These are phyloP conservation scores for Boletus sp. DNA, from an alignment of 768 basidiomycete genomes.

Conservation along the genomic window DNA sequence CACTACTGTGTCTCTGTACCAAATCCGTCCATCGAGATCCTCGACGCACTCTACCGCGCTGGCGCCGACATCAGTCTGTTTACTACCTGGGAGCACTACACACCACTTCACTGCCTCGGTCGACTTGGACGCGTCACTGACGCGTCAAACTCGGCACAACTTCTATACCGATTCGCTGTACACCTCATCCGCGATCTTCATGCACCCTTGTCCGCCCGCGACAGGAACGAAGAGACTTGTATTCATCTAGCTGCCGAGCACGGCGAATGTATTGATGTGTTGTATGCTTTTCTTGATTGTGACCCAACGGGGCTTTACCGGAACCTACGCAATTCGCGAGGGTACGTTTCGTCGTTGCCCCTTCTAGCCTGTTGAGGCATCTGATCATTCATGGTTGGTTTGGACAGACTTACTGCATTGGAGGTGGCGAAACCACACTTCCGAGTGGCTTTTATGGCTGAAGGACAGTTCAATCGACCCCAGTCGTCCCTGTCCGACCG, in stretches of 20 bases:
- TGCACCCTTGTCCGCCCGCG: slow-evolving; percentile 63
- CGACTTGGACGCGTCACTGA: slow-evolving; percentile 34
- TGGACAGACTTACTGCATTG: slow-evolving; percentile 48
- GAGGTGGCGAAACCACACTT: slow-evolving; percentile 70
- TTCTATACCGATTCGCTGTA: slow-evolving; percentile 55
- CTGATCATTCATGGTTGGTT: not conserved
- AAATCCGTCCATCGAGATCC: slow-evolving; percentile 54
- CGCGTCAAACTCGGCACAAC: slow-evolving; percentile 32
- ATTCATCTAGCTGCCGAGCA: slow-evolving; percentile 77
- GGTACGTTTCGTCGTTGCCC: slow-evolving; percentile 42
- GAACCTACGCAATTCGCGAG: slow-evolving; percentile 64
- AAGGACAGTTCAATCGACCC: slow-evolving; percentile 44
- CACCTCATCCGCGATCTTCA: slow-evolving; percentile 70
- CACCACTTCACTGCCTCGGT: slow-evolving; percentile 67
- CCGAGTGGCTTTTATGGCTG: slow-evolving; percentile 55
- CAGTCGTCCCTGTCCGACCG: slow-evolving; percentile 52
- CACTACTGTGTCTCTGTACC: slow-evolving; percentile 62
- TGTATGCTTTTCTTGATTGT: slow-evolving; percentile 62
- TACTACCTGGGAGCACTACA: slow-evolving; percentile 59
- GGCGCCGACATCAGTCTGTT: slow-evolving; percentile 74
- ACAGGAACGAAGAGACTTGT: slow-evolving; percentile 71
- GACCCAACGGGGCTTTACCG: slow-evolving; percentile 55
- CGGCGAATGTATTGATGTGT: slow-evolving; percentile 60
- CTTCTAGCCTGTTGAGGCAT: not conserved
- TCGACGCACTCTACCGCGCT: slow-evolving; percentile 71